phyloP scores from a whole-genome alignment of 352 stramenopile genomes.

The Phytophthora cajani region DNA sequence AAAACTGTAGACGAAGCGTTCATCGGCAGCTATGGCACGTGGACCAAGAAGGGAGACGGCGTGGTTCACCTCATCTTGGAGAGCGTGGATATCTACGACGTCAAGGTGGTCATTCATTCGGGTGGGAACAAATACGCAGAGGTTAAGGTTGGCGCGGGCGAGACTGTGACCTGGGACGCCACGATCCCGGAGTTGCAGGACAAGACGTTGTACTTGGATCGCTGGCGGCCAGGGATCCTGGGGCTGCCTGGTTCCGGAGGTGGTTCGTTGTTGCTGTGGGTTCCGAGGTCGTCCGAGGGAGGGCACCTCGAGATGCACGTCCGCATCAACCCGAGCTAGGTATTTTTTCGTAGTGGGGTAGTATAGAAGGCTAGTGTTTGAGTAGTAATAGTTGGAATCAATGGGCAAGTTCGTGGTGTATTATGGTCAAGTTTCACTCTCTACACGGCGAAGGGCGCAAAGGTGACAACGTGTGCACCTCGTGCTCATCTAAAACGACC shows the following conservation, averaged over 20 bases:
- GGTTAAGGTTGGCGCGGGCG: constrained; percentile 11
- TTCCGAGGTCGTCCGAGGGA: constrained; percentile 9
- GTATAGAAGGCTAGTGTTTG: neutral
- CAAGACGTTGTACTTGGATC: constrained; percentile 25
- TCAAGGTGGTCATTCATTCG: constrained; percentile 23
- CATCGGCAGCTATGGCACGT: constrained; percentile 32
- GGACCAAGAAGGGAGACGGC: constrained; percentile 33
- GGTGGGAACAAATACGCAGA: constrained; percentile 13
- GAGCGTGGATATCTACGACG: constrained; percentile 26
- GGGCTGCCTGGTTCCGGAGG: constrained; percentile 18
- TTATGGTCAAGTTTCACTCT: neutral
- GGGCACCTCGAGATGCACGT: constrained; percentile 21
- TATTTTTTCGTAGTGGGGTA: neutral
- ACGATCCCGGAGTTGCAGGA: constrained; percentile 20
- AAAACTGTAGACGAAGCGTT: constrained; percentile 30
- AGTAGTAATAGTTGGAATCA: neutral
- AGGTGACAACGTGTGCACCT: neutral
- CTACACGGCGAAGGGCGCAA: neutral
- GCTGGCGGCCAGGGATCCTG: constrained; percentile 9
- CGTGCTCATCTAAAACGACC: neutral
- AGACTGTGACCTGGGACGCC: constrained; percentile 17
- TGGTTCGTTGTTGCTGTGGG: constrained; percentile 23
- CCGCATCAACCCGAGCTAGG: constrained; percentile 20
- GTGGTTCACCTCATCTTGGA: constrained; percentile 24
- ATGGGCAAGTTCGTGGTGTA: neutral